Percentiles rank a stretch among this genome's conserved stretches.
Evolutionary conservation across 2,329 filamentous ascomycete species (phyloP).

Genomic region (Cercospora berteroae): DNA sequence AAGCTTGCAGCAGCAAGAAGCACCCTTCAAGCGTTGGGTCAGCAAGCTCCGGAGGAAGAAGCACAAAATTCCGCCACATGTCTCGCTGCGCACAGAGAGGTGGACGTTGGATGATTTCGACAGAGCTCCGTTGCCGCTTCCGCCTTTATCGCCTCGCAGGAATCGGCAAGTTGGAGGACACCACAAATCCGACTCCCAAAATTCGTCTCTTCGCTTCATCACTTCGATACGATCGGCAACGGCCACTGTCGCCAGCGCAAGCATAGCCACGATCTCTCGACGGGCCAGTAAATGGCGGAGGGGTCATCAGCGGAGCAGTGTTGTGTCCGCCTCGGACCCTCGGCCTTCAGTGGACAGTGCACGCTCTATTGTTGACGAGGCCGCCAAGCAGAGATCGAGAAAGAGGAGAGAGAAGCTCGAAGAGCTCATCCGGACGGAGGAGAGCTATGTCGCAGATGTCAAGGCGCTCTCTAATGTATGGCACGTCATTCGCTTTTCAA

Average conservation of each 20-base stretch:
- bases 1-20: background rate
- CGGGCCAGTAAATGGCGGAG: conserved; percentile 56
- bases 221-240: conserved; percentile 79
- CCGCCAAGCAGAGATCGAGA: conserved; percentile 67
- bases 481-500: background rate
- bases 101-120: conserved; percentile 41
- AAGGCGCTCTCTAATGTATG: conserved; percentile 82
- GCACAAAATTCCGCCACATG: conserved; percentile 44
- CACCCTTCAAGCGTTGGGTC: conserved; percentile 68
- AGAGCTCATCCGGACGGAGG: conserved; percentile 82
- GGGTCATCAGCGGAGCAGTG: conserved; percentile 58
- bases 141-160: conserved; percentile 15
- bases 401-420: conserved; percentile 78
- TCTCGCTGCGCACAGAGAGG: conserved; percentile 37
- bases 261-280: conserved; percentile 62
- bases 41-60: conserved; percentile 63
- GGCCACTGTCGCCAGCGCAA: conserved; percentile 71
- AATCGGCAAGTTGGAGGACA: conserved; percentile 29
- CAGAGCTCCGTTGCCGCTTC: background rate
- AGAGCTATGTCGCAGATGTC: conserved; percentile 82
- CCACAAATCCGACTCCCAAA: conserved; percentile 56
- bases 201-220: conserved; percentile 75
- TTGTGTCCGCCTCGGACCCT: conserved; percentile 63
- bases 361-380: conserved; percentile 60
- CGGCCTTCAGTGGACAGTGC: conserved; percentile 61